Evolutionary conservation across 2,329 filamentous ascomycete species (phyloP).

Genomic region (Xylaria polymorpha): DNA sequence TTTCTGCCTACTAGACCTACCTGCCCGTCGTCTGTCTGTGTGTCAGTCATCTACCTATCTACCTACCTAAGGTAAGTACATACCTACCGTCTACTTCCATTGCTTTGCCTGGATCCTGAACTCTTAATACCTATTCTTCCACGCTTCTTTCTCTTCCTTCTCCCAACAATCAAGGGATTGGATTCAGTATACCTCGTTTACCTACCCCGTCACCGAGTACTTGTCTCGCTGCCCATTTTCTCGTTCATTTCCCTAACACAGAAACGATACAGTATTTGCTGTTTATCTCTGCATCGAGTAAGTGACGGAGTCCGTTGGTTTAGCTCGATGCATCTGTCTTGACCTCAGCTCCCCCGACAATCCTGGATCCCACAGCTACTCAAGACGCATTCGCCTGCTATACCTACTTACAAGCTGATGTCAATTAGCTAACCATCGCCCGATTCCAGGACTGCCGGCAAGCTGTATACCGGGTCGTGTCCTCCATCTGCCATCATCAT

Average conservation of each 20-base stretch:
- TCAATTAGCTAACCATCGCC: conserved; percentile 32
- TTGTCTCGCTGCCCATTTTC: conserved; percentile 17
- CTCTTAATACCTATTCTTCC: conserved; percentile 29
- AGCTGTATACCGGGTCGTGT: conserved; percentile 21
- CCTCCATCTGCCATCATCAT: conserved; percentile 14
- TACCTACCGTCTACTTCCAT: conserved; percentile 22
- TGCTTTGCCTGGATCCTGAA: conserved; percentile 24
- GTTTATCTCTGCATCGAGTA: conserved; percentile 28
- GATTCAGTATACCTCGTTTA: conserved; percentile 20
- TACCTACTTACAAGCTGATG: conserved; percentile 7
- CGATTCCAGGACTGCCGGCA: conserved; percentile 25
- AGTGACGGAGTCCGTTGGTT: conserved; percentile 10
- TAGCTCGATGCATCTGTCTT: conserved; percentile 10
- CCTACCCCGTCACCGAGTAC: conserved; percentile 22
- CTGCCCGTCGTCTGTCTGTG: conserved; percentile 13
- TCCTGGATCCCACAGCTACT: conserved; percentile 6
- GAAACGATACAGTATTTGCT: conserved; percentile 20
- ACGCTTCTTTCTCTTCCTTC: conserved; percentile 26
- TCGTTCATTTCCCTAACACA: conserved; percentile 13
- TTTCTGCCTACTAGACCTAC: conserved; percentile 17
- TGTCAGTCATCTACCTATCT: background rate
- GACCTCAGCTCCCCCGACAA: conserved; percentile 12
- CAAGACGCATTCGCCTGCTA: conserved; percentile 15
- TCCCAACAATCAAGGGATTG: conserved; percentile 21
- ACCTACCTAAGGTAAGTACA: conserved; percentile 11